Evolutionary conservation across 805 yeast genomes (phyloP).

Genomic region (Brettanomyces sp.): DNA sequence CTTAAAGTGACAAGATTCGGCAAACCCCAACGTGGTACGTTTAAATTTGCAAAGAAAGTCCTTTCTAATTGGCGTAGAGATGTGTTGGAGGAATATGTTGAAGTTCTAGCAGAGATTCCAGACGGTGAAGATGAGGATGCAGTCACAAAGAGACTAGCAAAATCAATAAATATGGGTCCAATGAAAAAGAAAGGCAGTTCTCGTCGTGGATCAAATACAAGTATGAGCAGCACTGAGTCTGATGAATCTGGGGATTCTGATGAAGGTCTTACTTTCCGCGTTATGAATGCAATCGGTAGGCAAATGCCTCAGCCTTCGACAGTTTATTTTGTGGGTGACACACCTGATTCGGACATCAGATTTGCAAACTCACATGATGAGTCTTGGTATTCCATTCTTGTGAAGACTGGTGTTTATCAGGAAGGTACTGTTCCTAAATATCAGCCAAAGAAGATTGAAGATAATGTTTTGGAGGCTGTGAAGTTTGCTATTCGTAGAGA

Average conservation of each 20-base stretch:
- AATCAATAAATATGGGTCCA: neutral
- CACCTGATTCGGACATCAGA: constrained; percentile 82
- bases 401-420: constrained; percentile 80
- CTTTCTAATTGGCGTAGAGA: constrained; percentile 71
- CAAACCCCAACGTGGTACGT: constrained; percentile 83
- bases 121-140: neutral
- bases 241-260: constrained; percentile 31
- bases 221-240: constrained; percentile 24
- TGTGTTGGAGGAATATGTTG: constrained; percentile 65
- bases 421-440: constrained; percentile 73
- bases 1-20: constrained; percentile 78
- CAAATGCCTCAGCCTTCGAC: constrained; percentile 78
- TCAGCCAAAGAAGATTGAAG: constrained; percentile 65
- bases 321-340: constrained; percentile 83
- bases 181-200: constrained; percentile 13
- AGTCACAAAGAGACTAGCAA: constrained; percentile 1
- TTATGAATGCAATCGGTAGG: constrained; percentile 32
- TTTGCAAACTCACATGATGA: constrained; percentile 82
- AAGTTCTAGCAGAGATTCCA: constrained; percentile 22
- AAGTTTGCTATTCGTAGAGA: constrained; percentile 77
- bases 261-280: constrained; percentile 38
- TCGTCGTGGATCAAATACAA: neutral
- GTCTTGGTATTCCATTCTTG: constrained; percentile 78
- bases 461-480: constrained; percentile 73
- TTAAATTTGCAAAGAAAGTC: constrained; percentile 73